Evolutionary conservation across 2,329 filamentous ascomycete genomes (phyloP), one percentile per base, ranked within the genome.

Genomic region (Didymella glomerata): DNA sequence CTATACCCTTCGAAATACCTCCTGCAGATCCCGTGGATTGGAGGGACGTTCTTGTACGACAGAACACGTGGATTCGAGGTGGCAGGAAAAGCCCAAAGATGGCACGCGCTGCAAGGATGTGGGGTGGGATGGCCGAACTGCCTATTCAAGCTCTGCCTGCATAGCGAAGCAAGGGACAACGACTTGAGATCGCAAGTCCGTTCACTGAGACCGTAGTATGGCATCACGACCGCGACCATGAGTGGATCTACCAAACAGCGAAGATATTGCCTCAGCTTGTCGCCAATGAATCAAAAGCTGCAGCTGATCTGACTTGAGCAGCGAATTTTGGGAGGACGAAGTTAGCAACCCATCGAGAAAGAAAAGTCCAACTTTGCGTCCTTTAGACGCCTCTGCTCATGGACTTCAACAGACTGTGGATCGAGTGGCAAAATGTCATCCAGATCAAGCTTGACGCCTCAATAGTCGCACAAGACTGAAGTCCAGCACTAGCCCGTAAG

Each of bases 31-130:
- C 38, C 32, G 41, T 60, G 47, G 20, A 61, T 45, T 54, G 56
- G 54, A 51, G 58, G 54, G 61, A 65, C 54, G 65, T 60, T 67
- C 50, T 57, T 51, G 65, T 69, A 54, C 64, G 18, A 71, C 67
- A 59, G 52, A 53, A 58, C 66, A 71, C 66, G 66, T 68, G 70
- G 63, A 64, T 24, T 18, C 25, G 25, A 30, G 56, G 50, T 59
- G 48, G 47, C 55, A 42, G 28, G 11, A 27, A 51, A n/a, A 48
- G 42, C 42, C 36, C 56, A 62, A 46, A 50, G 44, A 41, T 61
- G 42, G 60, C 64, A 65, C 55, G 63, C 60, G 61, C 58, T 48
- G 40, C 28, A 61, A 52, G 57, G 57, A 38, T 66, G 61, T 67
- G 65, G 63, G 56, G 44, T 53, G 49, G 48, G 42, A 30, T 25